phyloP scores from a whole-genome alignment of 2,329 filamentous ascomycete species.

The Venturia asperata region DNA sequence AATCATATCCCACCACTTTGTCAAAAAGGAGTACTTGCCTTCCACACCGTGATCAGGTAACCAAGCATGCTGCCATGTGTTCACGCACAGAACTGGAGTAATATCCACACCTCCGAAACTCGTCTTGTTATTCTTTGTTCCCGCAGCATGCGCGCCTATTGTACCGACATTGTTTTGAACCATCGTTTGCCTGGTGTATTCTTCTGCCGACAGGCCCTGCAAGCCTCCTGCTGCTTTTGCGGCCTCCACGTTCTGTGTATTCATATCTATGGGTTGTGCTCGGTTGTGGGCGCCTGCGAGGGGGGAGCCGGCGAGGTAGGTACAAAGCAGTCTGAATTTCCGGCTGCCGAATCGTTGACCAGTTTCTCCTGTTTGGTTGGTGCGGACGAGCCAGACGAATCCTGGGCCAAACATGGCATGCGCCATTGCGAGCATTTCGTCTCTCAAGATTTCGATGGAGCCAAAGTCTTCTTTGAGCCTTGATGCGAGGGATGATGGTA shows the following conservation, averaged over 20 bases:
- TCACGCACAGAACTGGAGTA: conserved; percentile 78
- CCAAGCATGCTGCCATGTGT: conserved; percentile 95
- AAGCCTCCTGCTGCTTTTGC: conserved; percentile 22
- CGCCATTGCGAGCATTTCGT: conserved; percentile 73
- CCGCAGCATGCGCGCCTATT: conserved; percentile 31
- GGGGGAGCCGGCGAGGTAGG: conserved; percentile 86
- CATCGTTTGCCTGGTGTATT: neutral
- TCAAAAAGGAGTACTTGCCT: conserved; percentile 69
- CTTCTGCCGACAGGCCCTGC: neutral
- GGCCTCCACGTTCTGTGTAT: conserved; percentile 41
- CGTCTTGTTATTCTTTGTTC: conserved; percentile 30
- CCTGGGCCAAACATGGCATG: conserved; percentile 92
- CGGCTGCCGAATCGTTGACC: neutral
- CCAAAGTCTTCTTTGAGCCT: conserved; percentile 66
- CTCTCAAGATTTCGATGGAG: conserved; percentile 72
- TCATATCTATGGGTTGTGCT: conserved; percentile 61
- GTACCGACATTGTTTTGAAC: conserved; percentile 34
- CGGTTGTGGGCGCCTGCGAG: conserved; percentile 81
- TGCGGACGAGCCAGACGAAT: conserved; percentile 84
- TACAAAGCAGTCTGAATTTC: conserved; percentile 64
- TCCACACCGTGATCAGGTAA: conserved; percentile 70
- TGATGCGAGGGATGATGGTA: conserved; percentile 28
- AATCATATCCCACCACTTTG: conserved; percentile 80
- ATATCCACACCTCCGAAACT: conserved; percentile 62
- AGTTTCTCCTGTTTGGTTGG: conserved; percentile 38